Base-by-base conservation (phyloP, 495 filamentous ascomycete genomes). In the Apodospora peruviana region DNA sequence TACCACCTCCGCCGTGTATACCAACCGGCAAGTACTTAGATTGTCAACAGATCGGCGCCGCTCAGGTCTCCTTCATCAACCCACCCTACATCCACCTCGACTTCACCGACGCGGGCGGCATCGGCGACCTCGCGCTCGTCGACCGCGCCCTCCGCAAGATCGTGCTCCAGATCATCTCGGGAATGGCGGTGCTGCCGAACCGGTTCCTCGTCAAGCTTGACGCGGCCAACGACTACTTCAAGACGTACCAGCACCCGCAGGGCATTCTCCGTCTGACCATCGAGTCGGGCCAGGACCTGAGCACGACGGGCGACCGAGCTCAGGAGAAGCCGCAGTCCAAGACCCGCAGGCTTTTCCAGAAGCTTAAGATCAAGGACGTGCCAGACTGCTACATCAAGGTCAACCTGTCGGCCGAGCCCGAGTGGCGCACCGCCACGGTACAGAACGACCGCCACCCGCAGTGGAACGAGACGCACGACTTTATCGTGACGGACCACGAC, bases 41-140 rank as follows among this genome's bases (percentile, higher is more conserved):
- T 44, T 21, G 39, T 47, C 14, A 24, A 1, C 43, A 73, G 70
- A 67, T 72, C 45, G 70, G 70, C 21, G 70, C 70, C 3, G 61
- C 59, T 5, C 70, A 74, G 55, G 57, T 72, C 0, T 49, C 69
- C 46, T 74, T 74, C 56, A 65, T 74, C 58, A 71, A 74, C 57
- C 59, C 56, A 5, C 69, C 70, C 18, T 57, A 47, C 20, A 58
- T 74, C 29, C 59, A 66, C 24, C 53, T 74, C 19, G 50, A 60
- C 54, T 74, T 63, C 52, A 72, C 70, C 36, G 66, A 70, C 47
- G 69, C 65, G 1, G 68, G 64, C 23, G 50, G 61, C 50, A 52
- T 72, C 42, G 69, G 67, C 57, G 65, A 69, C 59, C 54, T 61
- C 40, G 51, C 39, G 23, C 5, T 66, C 24, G 61, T 72, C 47